These are phyloP conservation scores for Globisporangium nagaii DNA, from an alignment of 352 stramenopile species.

Conservation along the genomic window DNA sequence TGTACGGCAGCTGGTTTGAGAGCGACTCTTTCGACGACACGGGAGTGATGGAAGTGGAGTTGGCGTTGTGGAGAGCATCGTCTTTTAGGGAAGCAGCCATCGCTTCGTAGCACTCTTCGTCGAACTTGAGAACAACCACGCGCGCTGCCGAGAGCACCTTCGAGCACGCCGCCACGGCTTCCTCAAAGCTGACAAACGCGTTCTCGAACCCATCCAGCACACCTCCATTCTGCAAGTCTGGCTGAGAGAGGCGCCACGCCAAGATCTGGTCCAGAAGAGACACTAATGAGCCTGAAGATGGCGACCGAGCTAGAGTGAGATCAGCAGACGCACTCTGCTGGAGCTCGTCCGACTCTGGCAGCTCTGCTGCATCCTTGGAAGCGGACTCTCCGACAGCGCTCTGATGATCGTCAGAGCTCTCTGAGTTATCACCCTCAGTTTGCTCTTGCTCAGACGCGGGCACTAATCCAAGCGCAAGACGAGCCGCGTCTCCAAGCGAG, in stretches of 20 bases:
- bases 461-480: constrained; percentile 29
- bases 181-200: constrained; percentile 33
- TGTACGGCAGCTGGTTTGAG: constrained; percentile 3
- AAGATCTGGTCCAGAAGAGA: constrained; percentile 54
- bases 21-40: constrained; percentile 5
- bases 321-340: neutral
- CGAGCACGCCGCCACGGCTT: constrained; percentile 30
- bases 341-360: constrained; percentile 12
- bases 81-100: constrained; percentile 18
- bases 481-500: constrained; percentile 34
- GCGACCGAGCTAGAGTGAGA: neutral
- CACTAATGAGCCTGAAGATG: constrained; percentile 14
- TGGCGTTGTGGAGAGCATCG: constrained; percentile 3
- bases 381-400: neutral
- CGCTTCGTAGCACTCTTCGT: constrained; percentile 68
- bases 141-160: constrained; percentile 33
- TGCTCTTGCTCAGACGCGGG: constrained; percentile 3
- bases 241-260: constrained; percentile 47
- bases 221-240: constrained; percentile 55
- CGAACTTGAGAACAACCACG: constrained; percentile 52
- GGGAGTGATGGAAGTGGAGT: neutral
- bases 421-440: constrained; percentile 1
- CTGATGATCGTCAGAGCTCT: neutral
- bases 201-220: constrained; percentile 79
- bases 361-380: constrained; percentile 11